Conservation (phyloP, 352 stramenopile genomes). For the Pythium rishiriense region DNA sequence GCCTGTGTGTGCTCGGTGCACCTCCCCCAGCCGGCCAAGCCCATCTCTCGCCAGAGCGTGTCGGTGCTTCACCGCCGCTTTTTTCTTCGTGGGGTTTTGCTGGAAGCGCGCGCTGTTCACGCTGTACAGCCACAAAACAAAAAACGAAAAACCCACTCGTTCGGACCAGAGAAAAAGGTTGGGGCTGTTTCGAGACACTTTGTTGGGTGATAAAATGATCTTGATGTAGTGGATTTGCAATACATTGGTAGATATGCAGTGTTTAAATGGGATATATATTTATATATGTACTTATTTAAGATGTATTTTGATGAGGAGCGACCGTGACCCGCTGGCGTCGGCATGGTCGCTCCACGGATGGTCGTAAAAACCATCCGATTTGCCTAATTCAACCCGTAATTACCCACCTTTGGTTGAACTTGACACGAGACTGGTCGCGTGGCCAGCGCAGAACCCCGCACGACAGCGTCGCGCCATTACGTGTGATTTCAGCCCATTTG, state of each 20-base stretch:
- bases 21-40: not conserved
- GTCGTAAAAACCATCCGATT: constrained; percentile 11
- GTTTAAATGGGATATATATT: not conserved
- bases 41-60: constrained; percentile 7
- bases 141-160: too few relatives aligned
- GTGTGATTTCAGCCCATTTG: not conserved
- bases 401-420: constrained; percentile 11
- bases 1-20: not conserved
- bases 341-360: not conserved
- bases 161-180: not conserved
- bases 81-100: not conserved
- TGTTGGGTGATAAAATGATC: not conserved
- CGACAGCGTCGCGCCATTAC: not conserved
- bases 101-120: too few relatives aligned
- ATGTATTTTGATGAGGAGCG: not conserved
- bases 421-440: not conserved
- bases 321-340: not conserved
- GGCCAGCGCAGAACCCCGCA: not conserved
- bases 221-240: not conserved
- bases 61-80: constrained; percentile 9
- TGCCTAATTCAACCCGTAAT: constrained; percentile 19
- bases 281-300: not conserved
- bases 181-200: not conserved
- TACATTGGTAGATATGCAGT: not conserved
- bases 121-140: not conserved